Base-by-base conservation (phyloP, 805 yeast genomes). In the Nakazawaea wyomingensis region DNA sequence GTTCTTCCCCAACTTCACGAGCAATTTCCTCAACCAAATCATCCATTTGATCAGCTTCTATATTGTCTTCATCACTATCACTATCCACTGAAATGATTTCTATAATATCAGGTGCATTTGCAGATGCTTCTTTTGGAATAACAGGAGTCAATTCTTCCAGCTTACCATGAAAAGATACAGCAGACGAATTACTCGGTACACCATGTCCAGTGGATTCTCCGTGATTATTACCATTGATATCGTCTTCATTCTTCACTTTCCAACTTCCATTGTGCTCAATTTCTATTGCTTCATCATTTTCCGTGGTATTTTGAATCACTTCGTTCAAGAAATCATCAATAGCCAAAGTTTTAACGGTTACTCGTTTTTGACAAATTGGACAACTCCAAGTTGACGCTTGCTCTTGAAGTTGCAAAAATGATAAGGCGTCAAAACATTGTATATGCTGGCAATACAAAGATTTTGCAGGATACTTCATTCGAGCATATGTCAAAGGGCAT, bases 351-450 rank as follows among this genome's bases (percentile, higher is more conserved):
- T 72, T 72, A 13, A 80, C 64, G 2, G 67, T 61, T 2, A 87
- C 63, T 2, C 55, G 56, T 4, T 62, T 65, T 48, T 74, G 75
- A 57, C 99, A 93, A 3, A 87, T 71, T 0, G 97, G 96, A 56
- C 99, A 93, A 40, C 65, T 65, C 97, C 97, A 91, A 0, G 85
- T 76, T 0, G 96, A 84, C 0, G 85, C 77, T 56, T 84, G 91
- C 43, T 70, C 69, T 58, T 91, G 98, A 34, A 89, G 69, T 54
- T 78, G 76, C 8, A 93, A 52, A 55, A 76, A 93, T 34, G 85
- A 76, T 28, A 71, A 59, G 0, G 86, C 90, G 61, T 93, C 99
- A 59, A 90, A 87, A 57, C 98, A 90, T 54, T 85, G 91, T 13
- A 88, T 64, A 61, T 93, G 99, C 28, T 72, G 65, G 62, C 99